Evolutionary conservation across 2,329 filamentous ascomycete species (phyloP), one percentile per base, ranked within the genome.

Genomic region (Colletotrichum sp.): DNA sequence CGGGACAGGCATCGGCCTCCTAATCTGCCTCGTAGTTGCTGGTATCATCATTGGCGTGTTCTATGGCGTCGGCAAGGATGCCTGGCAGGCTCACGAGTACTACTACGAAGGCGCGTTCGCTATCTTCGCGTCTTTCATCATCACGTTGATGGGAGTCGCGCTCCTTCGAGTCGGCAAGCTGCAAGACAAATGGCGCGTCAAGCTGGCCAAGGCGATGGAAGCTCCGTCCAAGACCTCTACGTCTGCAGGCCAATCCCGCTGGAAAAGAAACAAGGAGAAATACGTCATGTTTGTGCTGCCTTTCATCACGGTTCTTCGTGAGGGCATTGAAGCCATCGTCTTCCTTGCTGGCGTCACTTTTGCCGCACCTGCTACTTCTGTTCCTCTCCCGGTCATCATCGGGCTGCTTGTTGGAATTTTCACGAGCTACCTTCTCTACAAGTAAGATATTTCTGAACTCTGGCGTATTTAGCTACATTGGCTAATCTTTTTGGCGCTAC

Each of bases 321-420:
- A 98, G 83, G 96, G 95, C 3, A 90, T 98, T 32, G 96, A 98
- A 83, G 95, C 94, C 1, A 93, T 98, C 43, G 91, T 98, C 24
- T 98, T 97, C 83, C 92, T 97, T 69, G 95, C 94, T 18, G 96
- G 95, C n/a, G 95, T 98, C 6, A 93, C 94, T 3, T 92, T 98
- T 70, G 91, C 92, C 1, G 88, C 94, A 3, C 94, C 95, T 0
- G 95, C 94, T 3, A 91, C 90, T 8, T 89, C 95, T 0, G 94
- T 98, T 67, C 95, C 96, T 4, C 85, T 98, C 6, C 92, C 96
- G 1, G 94, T 96, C 4, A 84, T 97, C 21, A 89, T 91, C n/a
- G 96, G 95, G 1, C 84, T 98, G 16, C 80, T 90, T 5, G 93
- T 93, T 16, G 96, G 95, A 2, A 82, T 85, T 16, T 66, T 91